Conservation (phyloP, 352 stramenopile species). For the Thraustotheca clavata region DNA sequence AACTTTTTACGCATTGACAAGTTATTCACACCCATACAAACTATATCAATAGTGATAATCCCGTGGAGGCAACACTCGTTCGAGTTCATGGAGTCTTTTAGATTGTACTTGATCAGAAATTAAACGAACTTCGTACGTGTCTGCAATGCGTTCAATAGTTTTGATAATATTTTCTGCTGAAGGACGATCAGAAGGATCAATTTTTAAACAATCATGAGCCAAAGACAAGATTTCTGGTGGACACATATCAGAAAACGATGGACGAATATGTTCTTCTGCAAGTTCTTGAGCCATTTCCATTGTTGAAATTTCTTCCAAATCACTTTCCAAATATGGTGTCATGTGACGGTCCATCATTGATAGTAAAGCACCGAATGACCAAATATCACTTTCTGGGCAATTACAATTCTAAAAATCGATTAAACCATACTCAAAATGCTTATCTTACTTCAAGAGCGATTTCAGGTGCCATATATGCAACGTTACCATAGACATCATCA, state of each 20-base stretch:
- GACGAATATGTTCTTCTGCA: neutral
- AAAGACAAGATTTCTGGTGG: slow-evolving; percentile 8
- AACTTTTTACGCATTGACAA: too few relatives aligned
- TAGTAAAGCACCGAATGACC: neutral
- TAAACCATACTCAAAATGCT: neutral
- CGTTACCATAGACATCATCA: neutral
- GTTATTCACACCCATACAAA: too few relatives aligned
- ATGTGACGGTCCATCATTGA: neutral
- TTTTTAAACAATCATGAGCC: slow-evolving; percentile 3
- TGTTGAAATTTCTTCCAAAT: neutral
- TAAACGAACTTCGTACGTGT: neutral
- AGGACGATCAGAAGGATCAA: slow-evolving; percentile 14
- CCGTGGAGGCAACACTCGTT: neutral
- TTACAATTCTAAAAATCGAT: neutral
- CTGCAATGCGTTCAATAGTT: slow-evolving; percentile 4
- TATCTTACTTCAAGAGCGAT: neutral
- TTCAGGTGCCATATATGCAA: neutral
- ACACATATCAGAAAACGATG: slow-evolving; percentile 1
- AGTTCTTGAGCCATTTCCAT: neutral
- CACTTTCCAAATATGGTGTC: neutral
- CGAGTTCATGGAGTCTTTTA: neutral
- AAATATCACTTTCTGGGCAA: neutral
- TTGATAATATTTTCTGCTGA: neutral
- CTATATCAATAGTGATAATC: neutral
- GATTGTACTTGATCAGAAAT: neutral